A percentile compares a stretch with the other conserved stretches of the same genome.
Conservation (phyloP, 768 basidiomycete genomes). For the Pleurotus ostreatus region DNA sequence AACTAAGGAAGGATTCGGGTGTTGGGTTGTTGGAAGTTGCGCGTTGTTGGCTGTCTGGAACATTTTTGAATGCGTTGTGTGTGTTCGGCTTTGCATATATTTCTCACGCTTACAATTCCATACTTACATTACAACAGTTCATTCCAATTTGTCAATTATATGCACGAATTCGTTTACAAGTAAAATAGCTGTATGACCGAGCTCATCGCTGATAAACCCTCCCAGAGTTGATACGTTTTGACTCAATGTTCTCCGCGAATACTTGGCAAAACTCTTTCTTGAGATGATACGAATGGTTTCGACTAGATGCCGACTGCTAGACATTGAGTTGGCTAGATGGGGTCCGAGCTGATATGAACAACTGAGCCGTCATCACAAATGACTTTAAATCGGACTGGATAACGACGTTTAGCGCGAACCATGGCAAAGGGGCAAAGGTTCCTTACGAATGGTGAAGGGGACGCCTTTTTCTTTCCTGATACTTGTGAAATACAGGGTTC, state of each 20-base stretch:
- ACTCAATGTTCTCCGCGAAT: no score
- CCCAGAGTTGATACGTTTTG: no score
- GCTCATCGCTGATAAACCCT: no score
- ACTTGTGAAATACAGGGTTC: conserved; percentile 82
- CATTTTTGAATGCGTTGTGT: background rate
- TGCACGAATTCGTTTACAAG: no score
- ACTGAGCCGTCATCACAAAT: conserved; percentile 59
- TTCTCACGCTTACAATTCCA: background rate
- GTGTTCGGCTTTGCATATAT: background rate
- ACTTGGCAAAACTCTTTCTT: no score
- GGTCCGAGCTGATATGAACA: conserved; percentile 33
- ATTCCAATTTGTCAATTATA: no score
- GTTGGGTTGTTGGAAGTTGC: background rate
- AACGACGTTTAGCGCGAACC: background rate
- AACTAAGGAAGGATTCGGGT: background rate
- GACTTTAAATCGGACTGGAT: conserved; percentile 60
- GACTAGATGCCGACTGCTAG: no score
- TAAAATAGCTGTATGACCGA: no score
- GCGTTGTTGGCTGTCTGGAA: background rate
- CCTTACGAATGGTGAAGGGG: conserved; percentile 63
- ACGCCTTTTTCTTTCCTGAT: conserved; percentile 72
- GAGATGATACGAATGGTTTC: no score
- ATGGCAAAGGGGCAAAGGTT: conserved; percentile 12
- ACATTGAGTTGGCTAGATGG: background rate
- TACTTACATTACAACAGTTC: no score